Evolutionary conservation across 1,284 basidiomycete genomes (phyloP).

Genomic region (Cutaneotrichosporon sp.): DNA sequence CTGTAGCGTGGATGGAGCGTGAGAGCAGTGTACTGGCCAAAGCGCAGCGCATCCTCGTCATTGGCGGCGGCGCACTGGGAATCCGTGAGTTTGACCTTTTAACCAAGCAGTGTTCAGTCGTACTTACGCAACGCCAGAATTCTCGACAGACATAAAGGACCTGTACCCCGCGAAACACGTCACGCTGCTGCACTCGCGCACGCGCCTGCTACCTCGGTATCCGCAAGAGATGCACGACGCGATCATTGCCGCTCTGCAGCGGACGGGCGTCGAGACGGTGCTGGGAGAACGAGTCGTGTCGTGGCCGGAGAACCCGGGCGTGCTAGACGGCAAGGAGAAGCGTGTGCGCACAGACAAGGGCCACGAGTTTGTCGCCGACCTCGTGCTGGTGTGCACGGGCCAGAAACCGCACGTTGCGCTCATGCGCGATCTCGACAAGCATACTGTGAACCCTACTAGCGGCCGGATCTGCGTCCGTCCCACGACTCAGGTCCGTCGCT

Average conservation of each 20-base stretch:
- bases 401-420: slow-evolving; percentile 65
- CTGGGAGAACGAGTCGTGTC: slow-evolving; percentile 47
- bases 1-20: slow-evolving; percentile 24
- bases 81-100: slow-evolving; percentile 44
- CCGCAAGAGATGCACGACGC: slow-evolving; percentile 46
- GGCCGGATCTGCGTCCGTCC: slow-evolving; percentile 54
- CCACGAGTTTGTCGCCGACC: slow-evolving; percentile 57
- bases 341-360: slow-evolving; percentile 57
- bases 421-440: slow-evolving; percentile 53
- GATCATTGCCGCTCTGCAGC: slow-evolving; percentile 37
- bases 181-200: slow-evolving; percentile 51
- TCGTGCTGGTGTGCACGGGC: slow-evolving; percentile 70
- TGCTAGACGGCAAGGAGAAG: slow-evolving; percentile 32
- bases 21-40: slow-evolving; percentile 33
- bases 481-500: slow-evolving; percentile 53
- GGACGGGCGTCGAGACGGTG: slow-evolving; percentile 47
- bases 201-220: slow-evolving; percentile 49
- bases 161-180: slow-evolving; percentile 48
- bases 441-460: slow-evolving; percentile 53
- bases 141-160: slow-evolving; percentile 50
- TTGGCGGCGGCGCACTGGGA: slow-evolving; percentile 52
- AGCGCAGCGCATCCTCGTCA: slow-evolving; percentile 47
- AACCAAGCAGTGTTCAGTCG: background rate
- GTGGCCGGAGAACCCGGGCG: slow-evolving; percentile 37
- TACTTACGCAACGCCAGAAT: slow-evolving; percentile 37